A percentile compares a stretch with the other conserved stretches of the same genome.
Evolutionary conservation across 2,329 filamentous ascomycete species (phyloP).

Genomic region (Hymenoscyphus scutula): DNA sequence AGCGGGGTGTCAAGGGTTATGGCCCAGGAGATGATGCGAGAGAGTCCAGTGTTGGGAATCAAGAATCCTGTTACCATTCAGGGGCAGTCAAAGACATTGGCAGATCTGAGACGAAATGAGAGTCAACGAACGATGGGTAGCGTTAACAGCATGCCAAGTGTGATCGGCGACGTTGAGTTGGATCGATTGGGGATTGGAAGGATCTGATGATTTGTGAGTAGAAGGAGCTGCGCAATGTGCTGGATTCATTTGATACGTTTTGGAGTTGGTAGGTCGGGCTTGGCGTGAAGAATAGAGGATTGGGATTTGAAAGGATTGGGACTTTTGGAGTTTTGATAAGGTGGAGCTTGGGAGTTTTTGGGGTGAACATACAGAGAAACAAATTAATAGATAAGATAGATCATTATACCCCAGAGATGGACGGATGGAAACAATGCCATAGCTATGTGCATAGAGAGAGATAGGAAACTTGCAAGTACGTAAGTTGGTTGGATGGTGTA

Average conservation of each 20-base stretch:
- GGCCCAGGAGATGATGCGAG: conserved; percentile 3
- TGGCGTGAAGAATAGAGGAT: not conserved
- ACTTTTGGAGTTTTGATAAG: not conserved
- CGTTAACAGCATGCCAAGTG: not conserved
- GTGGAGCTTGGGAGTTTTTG: not conserved
- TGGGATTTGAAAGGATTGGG: not conserved
- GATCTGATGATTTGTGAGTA: not conserved
- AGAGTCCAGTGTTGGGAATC: not conserved
- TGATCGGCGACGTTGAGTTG: not conserved
- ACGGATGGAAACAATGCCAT: not conserved
- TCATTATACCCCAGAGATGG: not conserved
- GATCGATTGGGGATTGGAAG: not conserved
- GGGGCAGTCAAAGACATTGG: not conserved
- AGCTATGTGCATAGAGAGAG: not conserved
- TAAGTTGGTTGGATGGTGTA: not conserved
- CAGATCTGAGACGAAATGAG: not conserved
- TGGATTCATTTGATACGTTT: not conserved
- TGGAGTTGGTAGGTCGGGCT: not conserved
- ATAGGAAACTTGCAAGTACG: not conserved
- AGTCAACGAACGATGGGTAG: not conserved
- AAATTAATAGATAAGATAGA: not conserved
- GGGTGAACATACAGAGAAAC: not conserved
- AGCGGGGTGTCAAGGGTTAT: not conserved
- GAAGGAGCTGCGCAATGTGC: not conserved
- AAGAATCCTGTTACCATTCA: conserved; percentile 1